Conservation (phyloP, 768 basidiomycete species). For the Amanita jacksonii region DNA sequence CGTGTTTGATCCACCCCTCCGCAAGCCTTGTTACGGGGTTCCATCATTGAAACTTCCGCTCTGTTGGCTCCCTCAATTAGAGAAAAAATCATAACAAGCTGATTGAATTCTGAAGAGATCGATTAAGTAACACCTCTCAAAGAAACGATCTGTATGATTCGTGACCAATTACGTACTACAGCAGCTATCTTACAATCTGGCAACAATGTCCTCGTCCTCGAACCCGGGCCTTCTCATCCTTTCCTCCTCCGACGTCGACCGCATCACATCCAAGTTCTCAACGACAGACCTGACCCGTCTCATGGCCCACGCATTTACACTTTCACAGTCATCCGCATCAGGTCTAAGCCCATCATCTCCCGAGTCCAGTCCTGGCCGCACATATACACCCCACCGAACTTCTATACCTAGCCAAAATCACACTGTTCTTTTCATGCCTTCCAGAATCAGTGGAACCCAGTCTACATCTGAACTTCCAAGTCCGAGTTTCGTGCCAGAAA, state of each 20-base stretch:
- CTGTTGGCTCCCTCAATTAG: no score
- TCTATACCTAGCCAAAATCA: conserved; percentile 43
- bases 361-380: no score
- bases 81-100: no score
- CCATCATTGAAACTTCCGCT: no score
- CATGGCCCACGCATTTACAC: conserved; percentile 51
- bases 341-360: neutral
- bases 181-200: no score
- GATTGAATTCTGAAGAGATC: no score
- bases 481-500: conserved; percentile 29
- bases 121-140: no score
- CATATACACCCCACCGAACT: conserved; percentile 50
- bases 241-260: conserved; percentile 47
- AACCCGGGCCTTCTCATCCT: conserved; percentile 48
- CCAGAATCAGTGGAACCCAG: conserved; percentile 32
- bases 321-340: conserved; percentile 23
- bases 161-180: no score
- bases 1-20: no score
- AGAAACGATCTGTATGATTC: no score
- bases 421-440: conserved; percentile 77
- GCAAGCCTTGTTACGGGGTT: no score
- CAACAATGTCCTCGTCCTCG: no score
- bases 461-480: conserved; percentile 1
- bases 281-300: conserved; percentile 38
- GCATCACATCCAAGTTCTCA: conserved; percentile 33